Evolutionary conservation across 805 yeast species (phyloP), one percentile per base, ranked within the genome.

Genomic region (Pichia scutulata): DNA sequence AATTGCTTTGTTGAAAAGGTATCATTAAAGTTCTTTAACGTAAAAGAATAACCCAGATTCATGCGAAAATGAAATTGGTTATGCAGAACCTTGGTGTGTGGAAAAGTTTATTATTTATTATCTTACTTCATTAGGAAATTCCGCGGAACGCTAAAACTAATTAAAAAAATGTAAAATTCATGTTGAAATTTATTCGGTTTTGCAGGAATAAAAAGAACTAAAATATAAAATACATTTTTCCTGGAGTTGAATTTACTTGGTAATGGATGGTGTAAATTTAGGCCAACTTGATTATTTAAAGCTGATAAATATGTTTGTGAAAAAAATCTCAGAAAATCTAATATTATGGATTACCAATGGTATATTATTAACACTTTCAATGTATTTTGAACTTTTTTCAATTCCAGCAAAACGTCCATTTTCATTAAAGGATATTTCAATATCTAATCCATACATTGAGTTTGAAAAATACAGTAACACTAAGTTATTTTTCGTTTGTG

Each of bases 321-420:
- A 28, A 21, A 49, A 46, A 43, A 46, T 47, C 1, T 44, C 43
- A 22, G 39, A 43, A 6, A 55, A 53, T 30, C 3, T 49, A 7
- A 9, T 51, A 4, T 41, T 44, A 19, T 54, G 57, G 57, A 18
- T 16, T 4, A 18, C 48, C 4, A 47, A 47, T 37, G 7, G 36
- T 2, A n/a, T n/a, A 12, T 18, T 49, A 12, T 37, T 48, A 4
- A 12, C 26, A 12, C 7, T 40, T 1, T 48, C 58, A 3, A 14
- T 30, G 8, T 58, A 55, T 30, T 50, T 61, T 59, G 67, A 65
- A 40, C n/a, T 37, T 21, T 43, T 52, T 33, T 41, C 70, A 16
- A 52, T 59, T 43, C 80, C 82, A 10, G 76, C 77, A 57, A 68
- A 72, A 55, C 59, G 81, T 48, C 73, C 70, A 50, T 76, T 77